Percentiles rank a stretch among this genome's conserved stretches.
These are phyloP conservation scores for Bruguiera gymnorhiza DNA, from an alignment of 345 rosid genomes.

Conservation along the genomic window DNA sequence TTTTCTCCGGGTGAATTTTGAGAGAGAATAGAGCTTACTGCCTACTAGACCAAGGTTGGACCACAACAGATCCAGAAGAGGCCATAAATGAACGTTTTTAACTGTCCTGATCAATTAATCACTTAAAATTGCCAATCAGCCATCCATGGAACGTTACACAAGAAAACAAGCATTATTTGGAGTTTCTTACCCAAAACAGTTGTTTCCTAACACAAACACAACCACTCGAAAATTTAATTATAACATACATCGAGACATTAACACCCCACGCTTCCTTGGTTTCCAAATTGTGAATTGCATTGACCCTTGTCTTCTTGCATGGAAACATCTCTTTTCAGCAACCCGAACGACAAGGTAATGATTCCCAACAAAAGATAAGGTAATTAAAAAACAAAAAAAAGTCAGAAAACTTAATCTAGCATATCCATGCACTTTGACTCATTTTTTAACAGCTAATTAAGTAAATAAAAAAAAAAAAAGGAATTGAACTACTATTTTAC, in stretches of 20 bases:
- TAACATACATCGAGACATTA: conserved; percentile 31
- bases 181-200: neutral
- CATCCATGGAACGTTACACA: too few relatives aligned
- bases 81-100: too few relatives aligned
- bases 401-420: neutral
- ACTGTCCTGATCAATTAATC: too few relatives aligned
- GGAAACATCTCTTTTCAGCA: conserved; percentile 15
- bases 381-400: neutral
- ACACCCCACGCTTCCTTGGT: conserved; percentile 37
- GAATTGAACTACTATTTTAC: neutral
- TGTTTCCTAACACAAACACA: neutral
- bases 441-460: neutral
- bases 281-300: conserved; percentile 19
- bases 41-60: too few relatives aligned
- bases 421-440: neutral
- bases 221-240: neutral
- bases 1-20: too few relatives aligned
- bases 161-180: too few relatives aligned
- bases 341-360: too few relatives aligned
- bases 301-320: conserved; percentile 21
- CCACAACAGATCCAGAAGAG: too few relatives aligned
- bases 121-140: too few relatives aligned
- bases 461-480: too few relatives aligned
- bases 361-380: neutral
- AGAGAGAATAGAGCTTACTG: too few relatives aligned